A percentile compares a stretch with the other conserved stretches of the same genome.
phyloP scores from a whole-genome alignment of 1,284 basidiomycete genomes.

The Cerioporus squamosus region DNA sequence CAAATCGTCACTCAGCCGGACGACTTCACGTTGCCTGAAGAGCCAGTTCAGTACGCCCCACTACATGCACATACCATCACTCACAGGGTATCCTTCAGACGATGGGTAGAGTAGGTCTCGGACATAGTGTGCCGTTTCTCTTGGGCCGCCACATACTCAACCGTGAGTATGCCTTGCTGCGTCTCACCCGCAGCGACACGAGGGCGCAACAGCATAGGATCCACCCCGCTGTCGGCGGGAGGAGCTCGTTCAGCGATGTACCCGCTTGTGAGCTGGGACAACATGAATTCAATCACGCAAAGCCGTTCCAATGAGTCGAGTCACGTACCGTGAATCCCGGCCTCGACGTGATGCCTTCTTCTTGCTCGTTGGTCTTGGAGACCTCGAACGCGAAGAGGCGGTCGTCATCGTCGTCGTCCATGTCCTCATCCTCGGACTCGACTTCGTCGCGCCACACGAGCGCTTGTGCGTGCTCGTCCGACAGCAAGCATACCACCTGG shows the following conservation, averaged over 20 bases:
- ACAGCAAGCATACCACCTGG: constrained; percentile 53
- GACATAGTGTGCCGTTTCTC: not conserved
- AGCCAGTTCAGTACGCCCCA: not conserved
- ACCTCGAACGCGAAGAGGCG: constrained; percentile 61
- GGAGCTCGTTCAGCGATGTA: no score
- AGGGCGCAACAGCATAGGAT: not conserved
- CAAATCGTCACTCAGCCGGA: not conserved
- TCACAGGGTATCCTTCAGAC: not conserved
- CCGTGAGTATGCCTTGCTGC: constrained; percentile 9
- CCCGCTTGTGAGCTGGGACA: no score
- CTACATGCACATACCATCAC: not conserved
- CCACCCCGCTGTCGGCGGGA: not conserved
- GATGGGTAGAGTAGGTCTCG: not conserved
- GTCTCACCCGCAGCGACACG: constrained; percentile 9
- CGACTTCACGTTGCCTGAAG: not conserved
- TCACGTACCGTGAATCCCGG: constrained; percentile 39
- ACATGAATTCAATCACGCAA: no score
- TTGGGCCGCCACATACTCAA: not conserved
- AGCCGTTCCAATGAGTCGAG: no score
- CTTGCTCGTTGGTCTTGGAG: constrained; percentile 58
- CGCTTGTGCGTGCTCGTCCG: constrained; percentile 44
- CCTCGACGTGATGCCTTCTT: constrained; percentile 49
- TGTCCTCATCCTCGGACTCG: constrained; percentile 24
- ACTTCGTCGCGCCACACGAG: constrained; percentile 46
- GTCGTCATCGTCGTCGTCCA: constrained; percentile 43